A percentile compares a stretch with the other conserved stretches of the same genome.
Evolutionary conservation across 305 asterid species (phyloP).

Genomic region (Fraxinus dipetala): DNA sequence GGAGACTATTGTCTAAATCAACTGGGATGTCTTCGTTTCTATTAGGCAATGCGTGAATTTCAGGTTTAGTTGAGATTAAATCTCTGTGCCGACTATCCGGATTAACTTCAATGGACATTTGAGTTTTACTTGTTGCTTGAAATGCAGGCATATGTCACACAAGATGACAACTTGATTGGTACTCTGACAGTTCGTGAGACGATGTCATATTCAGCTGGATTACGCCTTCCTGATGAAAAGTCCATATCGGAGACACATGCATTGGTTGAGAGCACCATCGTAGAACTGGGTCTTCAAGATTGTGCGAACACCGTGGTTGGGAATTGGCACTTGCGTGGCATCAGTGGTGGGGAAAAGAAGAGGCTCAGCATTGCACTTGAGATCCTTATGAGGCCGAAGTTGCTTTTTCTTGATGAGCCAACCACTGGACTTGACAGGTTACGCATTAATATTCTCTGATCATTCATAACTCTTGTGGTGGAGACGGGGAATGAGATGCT

Average conservation of each 20-base stretch:
- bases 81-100: not conserved
- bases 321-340: conserved; percentile 28
- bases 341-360: conserved; percentile 34
- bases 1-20: not conserved
- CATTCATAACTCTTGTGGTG: not conserved
- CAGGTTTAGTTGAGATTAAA: not conserved
- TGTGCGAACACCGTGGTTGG: conserved; percentile 22
- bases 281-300: conserved; percentile 29
- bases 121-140: not conserved
- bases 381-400: conserved; percentile 19
- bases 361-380: conserved; percentile 28
- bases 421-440: conserved; percentile 30
- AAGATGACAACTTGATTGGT: conserved; percentile 23
- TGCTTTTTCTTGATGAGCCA: conserved; percentile 33
- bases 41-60: not conserved
- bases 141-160: conserved; percentile 26
- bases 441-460: not conserved
- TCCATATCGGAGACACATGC: conserved; percentile 8
- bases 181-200: conserved; percentile 30
- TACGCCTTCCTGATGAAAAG: conserved; percentile 21
- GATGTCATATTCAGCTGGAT: conserved; percentile 24
- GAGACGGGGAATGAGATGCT: not conserved
- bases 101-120: not conserved
- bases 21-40: not conserved
- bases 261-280: conserved; percentile 20